phyloP scores from a whole-genome alignment of 768 basidiomycete species.

The Clavulina sp. region DNA sequence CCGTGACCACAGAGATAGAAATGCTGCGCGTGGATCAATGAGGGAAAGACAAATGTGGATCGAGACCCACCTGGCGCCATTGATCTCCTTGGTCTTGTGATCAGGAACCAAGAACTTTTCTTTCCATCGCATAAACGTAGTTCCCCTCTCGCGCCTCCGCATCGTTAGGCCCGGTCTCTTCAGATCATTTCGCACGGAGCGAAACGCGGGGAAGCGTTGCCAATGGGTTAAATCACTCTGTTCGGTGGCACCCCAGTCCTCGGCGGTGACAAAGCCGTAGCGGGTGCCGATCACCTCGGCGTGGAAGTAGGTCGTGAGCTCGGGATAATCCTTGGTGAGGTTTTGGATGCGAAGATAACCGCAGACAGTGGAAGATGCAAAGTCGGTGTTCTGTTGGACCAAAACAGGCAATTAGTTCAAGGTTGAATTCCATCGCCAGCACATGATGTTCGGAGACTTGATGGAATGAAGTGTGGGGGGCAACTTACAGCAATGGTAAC shows the following conservation, averaged over 20 bases:
- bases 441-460: background rate
- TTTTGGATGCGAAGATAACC: constrained; percentile 89
- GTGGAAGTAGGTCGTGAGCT: constrained; percentile 91
- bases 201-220: constrained; percentile 83
- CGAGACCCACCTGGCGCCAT: constrained; percentile 90
- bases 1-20: background rate
- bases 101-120: constrained; percentile 93
- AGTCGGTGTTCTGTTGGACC: constrained; percentile 64
- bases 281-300: constrained; percentile 87
- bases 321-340: constrained; percentile 85
- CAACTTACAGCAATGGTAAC: constrained; percentile 75
- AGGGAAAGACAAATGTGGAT: constrained; percentile 40
- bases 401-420: background rate
- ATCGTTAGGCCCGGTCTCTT: constrained; percentile 64
- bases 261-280: constrained; percentile 74
- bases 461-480: background rate
- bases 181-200: constrained; percentile 62
- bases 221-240: constrained; percentile 89
- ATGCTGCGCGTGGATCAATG: constrained; percentile 10
- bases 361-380: constrained; percentile 66
- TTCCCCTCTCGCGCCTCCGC: constrained; percentile 43
- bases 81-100: constrained; percentile 84
- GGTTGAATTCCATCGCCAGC: too few relatives aligned
- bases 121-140: constrained; percentile 92
- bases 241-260: constrained; percentile 76